Base-by-base conservation (phyloP, 2,329 filamentous ascomycete species). In the Colletotrichum kahawae region DNA sequence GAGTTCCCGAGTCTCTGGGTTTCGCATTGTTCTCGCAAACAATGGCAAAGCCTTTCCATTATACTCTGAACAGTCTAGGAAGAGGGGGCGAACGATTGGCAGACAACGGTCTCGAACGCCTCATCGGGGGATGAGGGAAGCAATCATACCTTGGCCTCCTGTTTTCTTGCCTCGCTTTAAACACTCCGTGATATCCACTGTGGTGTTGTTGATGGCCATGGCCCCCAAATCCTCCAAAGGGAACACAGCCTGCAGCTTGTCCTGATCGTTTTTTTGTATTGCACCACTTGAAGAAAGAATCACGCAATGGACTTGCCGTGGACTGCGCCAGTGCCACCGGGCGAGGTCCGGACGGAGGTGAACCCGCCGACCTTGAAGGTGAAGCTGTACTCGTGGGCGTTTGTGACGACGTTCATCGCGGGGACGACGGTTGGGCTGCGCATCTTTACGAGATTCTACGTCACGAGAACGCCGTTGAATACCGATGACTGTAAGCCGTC, bases 401-500 rank as follows among this genome's bases (percentile, higher is more conserved):
- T 80, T 33, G 71, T 78, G 8, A 79, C 78, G 18, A 81, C 80
- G 27, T 67, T 72, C 1, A 67, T 81, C 21, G 80, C 81, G 2
- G 67, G 76, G 3, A 48, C 81, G 0, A 74, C 78, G 38, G 80
- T 82, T 5, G 29, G 65, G 8, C 72, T 82, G 14, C 77, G 81
- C 2, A 38, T 81, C 0, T 82, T 82, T 27, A 82, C 81, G 5
- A 78, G 81, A 31, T 80, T 78, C 43, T 79, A 78, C 63, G 78
- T 82, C 24, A 80, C 80, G 1, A 79, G 80, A 67, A 77, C 78
- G 27, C 73, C 77, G 13, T 27, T 82, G 56, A 81, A 80, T 10
- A 51, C 62, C 14, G 81, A 82, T 70, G 81, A 82, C 31, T 81
- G 80, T 82, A 29, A 67, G 81, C 31, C n/a, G 31, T 62, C 5